Evolutionary conservation across 495 filamentous ascomycete genomes (phyloP).

Genomic region (Hyaloscypha variabilis): DNA sequence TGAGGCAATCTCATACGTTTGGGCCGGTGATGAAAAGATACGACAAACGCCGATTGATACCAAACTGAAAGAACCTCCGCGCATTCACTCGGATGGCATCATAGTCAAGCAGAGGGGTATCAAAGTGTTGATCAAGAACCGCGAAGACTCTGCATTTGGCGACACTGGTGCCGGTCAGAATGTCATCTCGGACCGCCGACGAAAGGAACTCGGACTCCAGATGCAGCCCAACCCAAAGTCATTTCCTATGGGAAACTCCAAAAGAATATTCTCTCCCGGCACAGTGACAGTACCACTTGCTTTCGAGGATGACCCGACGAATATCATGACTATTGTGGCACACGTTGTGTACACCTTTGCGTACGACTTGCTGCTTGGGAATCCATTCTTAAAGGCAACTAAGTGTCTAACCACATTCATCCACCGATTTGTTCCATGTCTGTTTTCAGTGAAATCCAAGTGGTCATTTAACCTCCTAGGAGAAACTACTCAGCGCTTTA

Average conservation of each 20-base stretch:
- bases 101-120: constrained; percentile 10
- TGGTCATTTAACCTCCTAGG: too few species aligned
- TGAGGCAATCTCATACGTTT: too few species aligned
- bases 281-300: background rate
- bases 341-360: constrained; percentile 10
- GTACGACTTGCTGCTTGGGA: constrained; percentile 9
- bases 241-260: constrained; percentile 15
- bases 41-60: too few species aligned
- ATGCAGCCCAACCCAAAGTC: background rate
- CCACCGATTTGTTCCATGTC: too few species aligned
- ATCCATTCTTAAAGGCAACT: background rate
- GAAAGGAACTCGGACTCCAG: background rate
- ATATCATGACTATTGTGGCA: constrained; percentile 6
- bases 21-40: too few species aligned
- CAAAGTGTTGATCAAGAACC: background rate
- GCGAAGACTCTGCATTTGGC: background rate
- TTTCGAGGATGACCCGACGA: constrained; percentile 7
- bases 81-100: too few species aligned
- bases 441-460: too few species aligned
- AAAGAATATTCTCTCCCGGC: constrained; percentile 6
- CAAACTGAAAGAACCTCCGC: too few species aligned
- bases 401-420: background rate
- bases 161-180: constrained; percentile 16
- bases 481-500: too few species aligned
- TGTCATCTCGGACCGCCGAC: background rate